A percentile compares a stretch with the other conserved stretches of the same genome.
Conservation (phyloP, 2,329 filamentous ascomycete species). For the Chaetothyriales sp. region DNA sequence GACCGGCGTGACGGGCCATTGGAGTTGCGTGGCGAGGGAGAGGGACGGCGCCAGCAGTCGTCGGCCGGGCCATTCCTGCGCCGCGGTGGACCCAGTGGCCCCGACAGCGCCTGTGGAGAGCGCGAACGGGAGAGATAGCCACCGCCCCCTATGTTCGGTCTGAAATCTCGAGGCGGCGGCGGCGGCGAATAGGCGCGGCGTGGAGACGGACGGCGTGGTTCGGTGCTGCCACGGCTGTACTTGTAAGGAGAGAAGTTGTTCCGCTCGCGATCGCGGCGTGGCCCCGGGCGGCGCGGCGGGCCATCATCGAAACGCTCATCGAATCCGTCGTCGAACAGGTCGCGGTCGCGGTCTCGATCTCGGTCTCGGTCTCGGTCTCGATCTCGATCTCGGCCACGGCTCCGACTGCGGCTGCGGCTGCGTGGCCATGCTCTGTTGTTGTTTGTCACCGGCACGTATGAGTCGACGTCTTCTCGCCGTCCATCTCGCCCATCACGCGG, state of each 20-base stretch:
- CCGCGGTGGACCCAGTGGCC: too few relatives aligned
- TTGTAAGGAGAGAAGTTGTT: neutral
- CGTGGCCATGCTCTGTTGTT: constrained; percentile 17
- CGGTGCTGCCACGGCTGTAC: neutral
- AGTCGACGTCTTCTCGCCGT: constrained; percentile 16
- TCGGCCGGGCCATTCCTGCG: constrained; percentile 24
- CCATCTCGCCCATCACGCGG: constrained; percentile 12
- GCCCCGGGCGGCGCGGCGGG: too few relatives aligned
- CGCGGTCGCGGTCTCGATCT: neutral
- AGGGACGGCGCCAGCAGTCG: constrained; percentile 39
- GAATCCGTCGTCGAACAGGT: neutral
- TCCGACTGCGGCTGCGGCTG: neutral
- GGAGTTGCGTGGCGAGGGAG: constrained; percentile 38
- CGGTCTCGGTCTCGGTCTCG: neutral
- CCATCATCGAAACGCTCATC: neutral
- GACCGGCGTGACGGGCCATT: constrained; percentile 44
- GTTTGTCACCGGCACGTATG: constrained; percentile 13
- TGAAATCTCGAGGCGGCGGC: constrained; percentile 26
- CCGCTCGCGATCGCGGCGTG: neutral
- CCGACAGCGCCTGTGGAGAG: constrained; percentile 29
- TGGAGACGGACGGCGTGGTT: neutral
- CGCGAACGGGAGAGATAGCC: constrained; percentile 33
- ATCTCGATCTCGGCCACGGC: neutral
- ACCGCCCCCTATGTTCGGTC: constrained; percentile 14
- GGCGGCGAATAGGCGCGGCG: constrained; percentile 17